Evolutionary conservation across 345 rosid species (phyloP).

Genomic region (Brassica napus): Da-Ae NC_063444.1:36577001-36577500

Average conservation of each 20-base stretch:
- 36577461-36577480: background rate
- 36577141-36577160: background rate
- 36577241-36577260: conserved; percentile 1
- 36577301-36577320: conserved; percentile 26
- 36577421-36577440: background rate
- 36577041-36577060: too few relatives aligned
- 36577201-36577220: background rate
- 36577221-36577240: background rate
- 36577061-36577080: too few relatives aligned
- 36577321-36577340: conserved; percentile 15
- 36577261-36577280: conserved; percentile 13
- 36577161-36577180: background rate
- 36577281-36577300: conserved; percentile 34
- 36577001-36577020: too few relatives aligned
- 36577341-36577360: background rate
- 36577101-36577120: too few relatives aligned
- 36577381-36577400: background rate
- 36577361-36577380: background rate
- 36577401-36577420: background rate
- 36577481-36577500: background rate
- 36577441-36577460: background rate
- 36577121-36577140: too few relatives aligned
- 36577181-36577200: background rate
- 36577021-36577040: too few relatives aligned
- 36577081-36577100: too few relatives aligned